A percentile compares a stretch with the other conserved stretches of the same genome.
Conservation (phyloP, 306 rosid species). For the Cucurbita pepo region DNA sequence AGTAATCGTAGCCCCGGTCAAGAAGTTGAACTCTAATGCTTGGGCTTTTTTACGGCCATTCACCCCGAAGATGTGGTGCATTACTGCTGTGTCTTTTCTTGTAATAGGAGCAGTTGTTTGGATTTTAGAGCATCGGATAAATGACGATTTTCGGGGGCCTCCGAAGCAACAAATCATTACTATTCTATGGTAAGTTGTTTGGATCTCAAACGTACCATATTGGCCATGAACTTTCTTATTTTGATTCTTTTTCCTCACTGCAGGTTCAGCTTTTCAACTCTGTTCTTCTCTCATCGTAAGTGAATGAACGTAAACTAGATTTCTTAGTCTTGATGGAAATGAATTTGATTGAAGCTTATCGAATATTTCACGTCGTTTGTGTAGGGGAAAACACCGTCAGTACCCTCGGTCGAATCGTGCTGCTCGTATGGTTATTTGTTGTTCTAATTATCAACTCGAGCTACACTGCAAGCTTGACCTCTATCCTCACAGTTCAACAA, state of each 20-base stretch:
- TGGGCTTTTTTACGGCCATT: conserved; percentile 91
- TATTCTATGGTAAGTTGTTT: conserved; percentile 43
- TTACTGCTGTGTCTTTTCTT: conserved; percentile 60
- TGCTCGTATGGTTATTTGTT: conserved; percentile 80
- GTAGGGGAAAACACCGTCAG: conserved; percentile 87
- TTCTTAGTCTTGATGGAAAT: background rate
- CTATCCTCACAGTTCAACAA: conserved; percentile 87
- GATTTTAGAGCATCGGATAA: conserved; percentile 87
- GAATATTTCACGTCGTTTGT: background rate
- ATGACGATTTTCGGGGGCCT: conserved; percentile 90
- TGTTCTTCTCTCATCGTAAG: conserved; percentile 89
- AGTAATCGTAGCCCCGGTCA: conserved; percentile 70
- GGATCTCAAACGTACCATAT: background rate
- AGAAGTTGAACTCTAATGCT: conserved; percentile 33
- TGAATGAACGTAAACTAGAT: conserved; percentile 3
- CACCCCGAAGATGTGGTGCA: conserved; percentile 53
- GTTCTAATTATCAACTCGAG: conserved; percentile 87
- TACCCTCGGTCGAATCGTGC: conserved; percentile 74
- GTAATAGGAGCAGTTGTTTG: conserved; percentile 72
- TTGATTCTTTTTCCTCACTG: background rate
- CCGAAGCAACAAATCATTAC: conserved; percentile 66
- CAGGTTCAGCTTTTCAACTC: conserved; percentile 54
- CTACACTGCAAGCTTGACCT: conserved; percentile 93
- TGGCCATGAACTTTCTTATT: background rate
- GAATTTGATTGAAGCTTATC: conserved; percentile 7